phyloP scores from a whole-genome alignment of 2,329 filamentous ascomycete species.

The Fusarium torreyae region DNA sequence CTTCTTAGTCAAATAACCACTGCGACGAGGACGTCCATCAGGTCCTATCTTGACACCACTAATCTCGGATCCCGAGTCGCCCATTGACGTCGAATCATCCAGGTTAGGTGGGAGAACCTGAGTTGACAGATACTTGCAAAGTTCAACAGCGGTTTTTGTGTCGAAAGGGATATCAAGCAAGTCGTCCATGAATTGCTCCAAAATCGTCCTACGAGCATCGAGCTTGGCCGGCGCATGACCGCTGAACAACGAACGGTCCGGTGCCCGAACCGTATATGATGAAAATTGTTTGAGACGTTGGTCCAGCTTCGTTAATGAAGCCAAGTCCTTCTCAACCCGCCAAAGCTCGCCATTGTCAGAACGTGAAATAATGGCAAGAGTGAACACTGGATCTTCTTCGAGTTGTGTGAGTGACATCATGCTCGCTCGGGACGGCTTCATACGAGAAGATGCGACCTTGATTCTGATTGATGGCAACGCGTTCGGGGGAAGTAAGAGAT shows the following conservation, averaged over 20 bases:
- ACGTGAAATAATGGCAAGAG: slow-evolving; percentile 85
- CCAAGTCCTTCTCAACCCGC: slow-evolving; percentile 93
- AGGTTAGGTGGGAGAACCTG: slow-evolving; percentile 74
- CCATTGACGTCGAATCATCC: slow-evolving; percentile 64
- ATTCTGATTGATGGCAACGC: slow-evolving; percentile 89
- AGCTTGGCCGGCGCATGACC: slow-evolving; percentile 95
- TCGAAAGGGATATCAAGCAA: slow-evolving; percentile 88
- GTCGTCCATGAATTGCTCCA: slow-evolving; percentile 89
- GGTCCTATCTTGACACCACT: slow-evolving; percentile 64
- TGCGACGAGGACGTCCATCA: slow-evolving; percentile 79
- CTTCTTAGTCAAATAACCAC: slow-evolving; percentile 94
- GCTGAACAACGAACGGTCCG: slow-evolving; percentile 88
- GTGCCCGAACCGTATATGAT: slow-evolving; percentile 81
- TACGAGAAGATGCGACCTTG: slow-evolving; percentile 91
- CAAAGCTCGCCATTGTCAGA: slow-evolving; percentile 85
- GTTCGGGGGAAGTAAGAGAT: slow-evolving; percentile 88
- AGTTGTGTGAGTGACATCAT: slow-evolving; percentile 83
- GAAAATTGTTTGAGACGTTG: slow-evolving; percentile 81
- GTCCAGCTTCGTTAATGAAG: slow-evolving; percentile 86
- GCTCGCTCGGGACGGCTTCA: slow-evolving; percentile 91
- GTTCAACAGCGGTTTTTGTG: slow-evolving; percentile 79
- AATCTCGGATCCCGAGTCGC: slow-evolving; percentile 45
- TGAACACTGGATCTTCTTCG: slow-evolving; percentile 96
- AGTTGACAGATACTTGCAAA: slow-evolving; percentile 89
- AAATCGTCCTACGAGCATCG: slow-evolving; percentile 84